phyloP scores from a whole-genome alignment of 2,329 filamentous ascomycete species.

The Fusarium mundagurra region DNA sequence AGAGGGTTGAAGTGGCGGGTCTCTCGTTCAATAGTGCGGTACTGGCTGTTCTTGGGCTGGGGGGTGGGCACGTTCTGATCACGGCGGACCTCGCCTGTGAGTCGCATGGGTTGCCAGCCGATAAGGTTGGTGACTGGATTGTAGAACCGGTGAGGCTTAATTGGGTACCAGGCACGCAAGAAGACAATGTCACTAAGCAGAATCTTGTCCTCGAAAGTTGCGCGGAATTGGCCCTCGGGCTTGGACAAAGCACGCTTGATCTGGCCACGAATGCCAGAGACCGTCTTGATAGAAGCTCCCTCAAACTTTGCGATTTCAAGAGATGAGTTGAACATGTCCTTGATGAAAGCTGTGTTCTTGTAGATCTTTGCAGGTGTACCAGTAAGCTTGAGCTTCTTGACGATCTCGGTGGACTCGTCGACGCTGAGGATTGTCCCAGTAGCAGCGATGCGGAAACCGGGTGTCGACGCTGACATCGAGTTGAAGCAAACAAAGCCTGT shows the following conservation, averaged over 20 bases:
- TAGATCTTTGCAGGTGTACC: conserved; percentile 96
- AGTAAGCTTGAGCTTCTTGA: conserved; percentile 98
- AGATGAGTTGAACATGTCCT: conserved; percentile 94
- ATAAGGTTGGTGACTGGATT: conserved; percentile 95
- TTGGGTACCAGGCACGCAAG: conserved; percentile 94
- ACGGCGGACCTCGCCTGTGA: conserved; percentile 90
- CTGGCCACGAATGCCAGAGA: conserved; percentile 93
- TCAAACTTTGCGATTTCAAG: conserved; percentile 99
- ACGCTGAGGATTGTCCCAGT: conserved; percentile 94
- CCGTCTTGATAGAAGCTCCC: conserved; percentile 93
- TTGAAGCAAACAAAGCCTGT: conserved; percentile 96
- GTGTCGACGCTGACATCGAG: conserved; percentile 82
- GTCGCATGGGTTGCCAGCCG: conserved; percentile 92
- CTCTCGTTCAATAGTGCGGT: conserved; percentile 74
- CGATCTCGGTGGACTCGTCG: conserved; percentile 95
- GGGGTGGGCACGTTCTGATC: conserved; percentile 81
- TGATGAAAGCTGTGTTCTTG: conserved; percentile 99
- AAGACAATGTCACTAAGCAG: conserved; percentile 97
- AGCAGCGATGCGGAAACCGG: conserved; percentile 93
- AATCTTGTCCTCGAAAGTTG: conserved; percentile 98
- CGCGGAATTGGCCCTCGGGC: conserved; percentile 94
- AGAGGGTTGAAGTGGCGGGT: conserved; percentile 82
- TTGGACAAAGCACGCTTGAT: conserved; percentile 96
- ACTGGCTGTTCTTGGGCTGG: conserved; percentile 83
- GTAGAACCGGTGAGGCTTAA: conserved; percentile 96